Percentiles rank a stretch among this genome's conserved stretches.
Evolutionary conservation across 2,329 filamentous ascomycete genomes (phyloP).

Genomic region (Colletotrichum lentis): DNA sequence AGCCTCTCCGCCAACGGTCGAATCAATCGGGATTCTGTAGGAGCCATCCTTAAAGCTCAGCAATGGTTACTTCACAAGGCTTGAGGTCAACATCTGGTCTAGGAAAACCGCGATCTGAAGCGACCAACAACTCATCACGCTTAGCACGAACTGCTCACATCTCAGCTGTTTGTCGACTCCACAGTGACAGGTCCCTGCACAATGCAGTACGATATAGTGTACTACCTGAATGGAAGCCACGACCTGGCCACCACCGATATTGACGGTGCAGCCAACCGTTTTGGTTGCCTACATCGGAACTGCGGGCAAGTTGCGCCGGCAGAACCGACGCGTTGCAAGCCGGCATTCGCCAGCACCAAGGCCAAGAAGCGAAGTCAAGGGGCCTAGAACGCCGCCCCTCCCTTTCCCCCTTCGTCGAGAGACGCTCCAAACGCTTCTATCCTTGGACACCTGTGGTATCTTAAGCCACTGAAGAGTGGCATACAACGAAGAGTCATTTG

Average conservation of each 20-base stretch:
- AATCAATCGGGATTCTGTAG: neutral
- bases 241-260: slow-evolving; percentile 21
- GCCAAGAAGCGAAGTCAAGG: slow-evolving; percentile 26
- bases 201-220: slow-evolving; percentile 31
- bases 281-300: slow-evolving; percentile 34
- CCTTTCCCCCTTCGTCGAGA: slow-evolving; percentile 21
- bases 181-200: slow-evolving; percentile 35
- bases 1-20: slow-evolving; percentile 14
- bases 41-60: neutral
- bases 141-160: slow-evolving; percentile 30
- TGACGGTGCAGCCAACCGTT: slow-evolving; percentile 25
- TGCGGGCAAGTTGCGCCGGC: slow-evolving; percentile 37
- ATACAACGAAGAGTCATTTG: neutral
- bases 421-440: slow-evolving; percentile 29
- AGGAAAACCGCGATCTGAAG: slow-evolving; percentile 31
- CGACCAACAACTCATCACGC: slow-evolving; percentile 28
- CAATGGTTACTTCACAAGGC: neutral
- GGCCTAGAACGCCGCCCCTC: slow-evolving; percentile 32
- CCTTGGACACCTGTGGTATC: slow-evolving; percentile 25
- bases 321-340: slow-evolving; percentile 33
- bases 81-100: slow-evolving; percentile 4
- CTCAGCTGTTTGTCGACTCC: slow-evolving; percentile 28
- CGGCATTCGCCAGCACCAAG: slow-evolving; percentile 32
- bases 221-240: slow-evolving; percentile 6
- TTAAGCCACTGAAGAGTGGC: slow-evolving; percentile 14